Evolutionary conservation across 768 basidiomycete genomes (phyloP).

Genomic region (Serendipita sp.): DNA sequence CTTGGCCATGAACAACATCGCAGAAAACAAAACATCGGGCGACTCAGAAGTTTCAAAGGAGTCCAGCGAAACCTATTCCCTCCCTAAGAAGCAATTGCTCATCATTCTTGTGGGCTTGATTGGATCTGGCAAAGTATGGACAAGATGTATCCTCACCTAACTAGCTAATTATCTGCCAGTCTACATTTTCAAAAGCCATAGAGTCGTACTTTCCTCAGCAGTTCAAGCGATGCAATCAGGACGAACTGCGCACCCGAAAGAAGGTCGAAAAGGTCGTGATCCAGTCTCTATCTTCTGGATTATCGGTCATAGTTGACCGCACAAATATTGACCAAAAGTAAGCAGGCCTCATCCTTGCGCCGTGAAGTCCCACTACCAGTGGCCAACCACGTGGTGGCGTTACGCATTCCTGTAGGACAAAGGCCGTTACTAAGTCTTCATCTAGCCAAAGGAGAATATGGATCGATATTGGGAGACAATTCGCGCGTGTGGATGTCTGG

Average conservation of each 20-base stretch:
- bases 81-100: constrained; percentile 29
- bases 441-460: constrained; percentile 25
- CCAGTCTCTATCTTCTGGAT: constrained; percentile 35
- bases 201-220: constrained; percentile 36
- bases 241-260: constrained; percentile 42
- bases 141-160: neutral
- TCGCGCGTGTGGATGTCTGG: constrained; percentile 48
- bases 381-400: neutral
- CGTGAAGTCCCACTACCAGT: neutral
- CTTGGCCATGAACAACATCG: neutral
- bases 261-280: constrained; percentile 47
- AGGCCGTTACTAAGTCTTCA: neutral
- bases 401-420: too few relatives aligned
- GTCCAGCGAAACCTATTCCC: neutral
- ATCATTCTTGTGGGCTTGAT: constrained; percentile 61
- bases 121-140: constrained; percentile 53
- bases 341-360: constrained; percentile 17
- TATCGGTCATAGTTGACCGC: constrained; percentile 65
- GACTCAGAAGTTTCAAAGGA: neutral
- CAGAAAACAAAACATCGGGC: neutral
- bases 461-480: constrained; percentile 55
- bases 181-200: constrained; percentile 61
- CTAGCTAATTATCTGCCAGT: constrained; percentile 19
- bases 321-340: constrained; percentile 59
- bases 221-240: constrained; percentile 64